A percentile compares a stretch with the other conserved stretches of the same genome.
Evolutionary conservation across 2,329 filamentous ascomycete genomes (phyloP).

Genomic region (Colletotrichum viniferum): DNA sequence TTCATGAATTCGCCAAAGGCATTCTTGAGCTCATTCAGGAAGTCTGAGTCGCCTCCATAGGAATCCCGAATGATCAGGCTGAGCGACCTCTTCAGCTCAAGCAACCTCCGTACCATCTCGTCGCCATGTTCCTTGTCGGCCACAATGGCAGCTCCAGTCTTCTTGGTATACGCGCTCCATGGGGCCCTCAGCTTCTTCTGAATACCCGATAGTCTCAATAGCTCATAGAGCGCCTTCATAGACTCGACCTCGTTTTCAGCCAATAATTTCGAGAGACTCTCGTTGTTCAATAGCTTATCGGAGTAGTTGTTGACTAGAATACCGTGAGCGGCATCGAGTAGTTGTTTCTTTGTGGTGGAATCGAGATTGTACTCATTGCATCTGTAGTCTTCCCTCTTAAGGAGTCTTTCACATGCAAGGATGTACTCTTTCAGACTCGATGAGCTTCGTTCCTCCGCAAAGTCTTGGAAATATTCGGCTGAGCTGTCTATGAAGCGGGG

Average conservation of each 20-base stretch:
- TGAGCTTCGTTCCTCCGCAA: conserved; percentile 69
- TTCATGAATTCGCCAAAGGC: conserved; percentile 93
- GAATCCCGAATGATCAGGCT: conserved; percentile 78
- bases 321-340: conserved; percentile 75
- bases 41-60: conserved; percentile 77
- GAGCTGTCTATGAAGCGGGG: conserved; percentile 73
- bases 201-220: conserved; percentile 75
- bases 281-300: conserved; percentile 66
- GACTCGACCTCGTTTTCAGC: conserved; percentile 71
- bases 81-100: conserved; percentile 80
- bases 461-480: conserved; percentile 68
- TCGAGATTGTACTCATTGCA: conserved; percentile 85
- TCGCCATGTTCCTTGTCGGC: conserved; percentile 78
- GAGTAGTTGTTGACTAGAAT: conserved; percentile 74
- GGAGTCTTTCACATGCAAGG: conserved; percentile 67
- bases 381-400: conserved; percentile 73
- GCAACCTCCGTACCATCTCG: conserved; percentile 83
- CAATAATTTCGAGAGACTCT: conserved; percentile 75
- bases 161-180: conserved; percentile 80
- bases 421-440: conserved; percentile 78
- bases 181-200: conserved; percentile 72
- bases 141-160: conserved; percentile 77
- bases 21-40: conserved; percentile 81
- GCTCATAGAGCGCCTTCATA: conserved; percentile 76
- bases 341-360: conserved; percentile 77